Base-by-base conservation (phyloP, 345 rosid species). In the Carallia brachiata region DNA sequence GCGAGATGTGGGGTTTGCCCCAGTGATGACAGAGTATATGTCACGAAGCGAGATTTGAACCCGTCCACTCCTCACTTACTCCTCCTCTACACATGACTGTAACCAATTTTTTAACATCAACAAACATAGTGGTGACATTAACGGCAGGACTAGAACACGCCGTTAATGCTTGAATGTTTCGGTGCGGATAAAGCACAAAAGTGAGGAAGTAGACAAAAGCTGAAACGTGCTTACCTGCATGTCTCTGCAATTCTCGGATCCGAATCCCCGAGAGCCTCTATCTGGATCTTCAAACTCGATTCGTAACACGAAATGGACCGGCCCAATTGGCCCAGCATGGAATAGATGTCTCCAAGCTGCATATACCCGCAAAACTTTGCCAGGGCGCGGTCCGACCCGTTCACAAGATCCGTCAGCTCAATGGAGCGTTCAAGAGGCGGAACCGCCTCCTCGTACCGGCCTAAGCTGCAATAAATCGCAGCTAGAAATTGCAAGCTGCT, bases 281-380 rank as follows among this genome's bases (percentile, higher is more conserved):
- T 79, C 70, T 85, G 89, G 77, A 80, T 73, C 73, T 62, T 62
- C 63, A 85, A 70, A 68, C 84, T 87, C 54, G 73, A 70, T 47
- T 73, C 81, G 28, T 85, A 85, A 64, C 81, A 83, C 37, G 66
- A 53, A 52, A 79, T 77, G 78, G 89, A 81, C 32, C 63, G 74
- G 12, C 83, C 87, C 69, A 80, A 18, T 17, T 72, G 79, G n/a
- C 89, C 87, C 62, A 83, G 70, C 74, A 79, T 71, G 0, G 83
- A 77, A 68, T 67, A 85, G 63, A 85, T 83, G 63, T 85, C 89
- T 1, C 89, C 89, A 1, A 85, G 82, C 72, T 83, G 85, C 89
- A 83, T 79, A 6, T 58, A 76, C 57, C 85, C 89, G n/a, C 87
- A 71, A 66, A 85, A 85, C 65, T 73, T 78, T 4, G 87, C 84